Percentiles rank a stretch among this genome's conserved stretches.
Evolutionary conservation across 2,329 filamentous ascomycete species (phyloP).

Genomic region (Talaromyces islandicus): DNA sequence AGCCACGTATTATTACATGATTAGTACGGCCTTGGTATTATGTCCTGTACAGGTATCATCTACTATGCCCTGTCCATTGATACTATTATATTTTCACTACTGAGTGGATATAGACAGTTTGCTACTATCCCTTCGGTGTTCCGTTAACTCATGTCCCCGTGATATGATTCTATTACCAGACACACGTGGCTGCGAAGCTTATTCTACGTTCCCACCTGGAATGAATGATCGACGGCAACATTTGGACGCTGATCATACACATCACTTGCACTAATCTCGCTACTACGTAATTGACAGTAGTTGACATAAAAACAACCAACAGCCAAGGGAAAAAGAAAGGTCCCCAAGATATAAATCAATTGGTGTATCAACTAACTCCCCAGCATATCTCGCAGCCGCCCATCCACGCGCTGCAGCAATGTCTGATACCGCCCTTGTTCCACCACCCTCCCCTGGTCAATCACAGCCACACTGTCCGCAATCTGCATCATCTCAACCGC

Average conservation of each 20-base stretch:
- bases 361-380: conserved; percentile 3
- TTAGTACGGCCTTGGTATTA: not conserved
- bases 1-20: not conserved
- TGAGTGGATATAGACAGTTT: no score
- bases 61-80: no score
- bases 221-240: not conserved
- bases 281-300: no score
- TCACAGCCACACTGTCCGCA: conserved; percentile 65
- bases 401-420: conserved; percentile 43
- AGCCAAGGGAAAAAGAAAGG: no score
- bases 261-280: no score
- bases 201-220: not conserved
- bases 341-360: no score
- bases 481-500: conserved; percentile 78
- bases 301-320: no score
- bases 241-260: not conserved
- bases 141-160: no score
- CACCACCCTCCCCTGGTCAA: conserved; percentile 61
- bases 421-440: conserved; percentile 64
- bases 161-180: no score
- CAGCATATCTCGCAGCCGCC: conserved; percentile 41
- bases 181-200: not conserved
- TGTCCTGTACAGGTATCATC: no score
- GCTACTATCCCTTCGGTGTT: no score
- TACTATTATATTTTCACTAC: no score